A percentile compares a stretch with the other conserved stretches of the same genome.
Conservation (phyloP, 2,329 filamentous ascomycete species). For the Lecanosticta acicola region DNA sequence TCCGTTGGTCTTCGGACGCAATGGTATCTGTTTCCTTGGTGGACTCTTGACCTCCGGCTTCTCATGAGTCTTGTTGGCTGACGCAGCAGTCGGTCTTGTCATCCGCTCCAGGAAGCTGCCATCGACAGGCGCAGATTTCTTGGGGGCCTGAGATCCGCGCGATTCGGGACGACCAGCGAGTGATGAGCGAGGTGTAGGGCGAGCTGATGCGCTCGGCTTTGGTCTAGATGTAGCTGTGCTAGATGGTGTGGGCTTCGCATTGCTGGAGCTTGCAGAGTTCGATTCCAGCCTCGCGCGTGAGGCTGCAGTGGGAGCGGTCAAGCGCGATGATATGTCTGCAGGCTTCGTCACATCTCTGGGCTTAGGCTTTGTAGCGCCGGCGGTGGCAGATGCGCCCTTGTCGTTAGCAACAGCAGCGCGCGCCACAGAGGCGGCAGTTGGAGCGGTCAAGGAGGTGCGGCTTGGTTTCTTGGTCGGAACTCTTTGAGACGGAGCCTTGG, state of each 20-base stretch:
- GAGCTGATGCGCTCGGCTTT: conserved; percentile 27
- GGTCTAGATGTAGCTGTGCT: conserved; percentile 28
- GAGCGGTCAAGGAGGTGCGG: conserved; percentile 31
- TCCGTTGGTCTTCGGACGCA: conserved; percentile 16
- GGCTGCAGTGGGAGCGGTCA: conserved; percentile 64
- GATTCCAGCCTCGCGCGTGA: conserved; percentile 57
- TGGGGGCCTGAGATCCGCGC: conserved; percentile 39
- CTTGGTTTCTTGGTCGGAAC: conserved; percentile 26
- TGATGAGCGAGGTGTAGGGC: conserved; percentile 36
- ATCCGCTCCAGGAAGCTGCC: conserved; percentile 72
- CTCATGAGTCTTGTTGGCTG: conserved; percentile 61
- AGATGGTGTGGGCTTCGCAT: conserved; percentile 13
- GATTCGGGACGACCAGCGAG: conserved; percentile 41
- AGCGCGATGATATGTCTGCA: conserved; percentile 58
- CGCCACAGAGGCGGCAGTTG: conserved; percentile 32
- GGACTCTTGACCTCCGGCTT: conserved; percentile 46
- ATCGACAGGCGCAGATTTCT: conserved; percentile 52
- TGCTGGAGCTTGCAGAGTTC: conserved; percentile 21
- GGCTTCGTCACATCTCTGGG: conserved; percentile 65
- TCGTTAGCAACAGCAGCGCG: conserved; percentile 18
- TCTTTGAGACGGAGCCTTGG: conserved; percentile 2
- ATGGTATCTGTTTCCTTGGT: conserved; percentile 22
- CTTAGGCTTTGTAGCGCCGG: conserved; percentile 36
- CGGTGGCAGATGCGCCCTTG: conserved; percentile 14
- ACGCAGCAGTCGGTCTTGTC: conserved; percentile 70